Evolutionary conservation across 1,284 basidiomycete genomes (phyloP).

Genomic region (Rhodotorula glutinis): DNA sequence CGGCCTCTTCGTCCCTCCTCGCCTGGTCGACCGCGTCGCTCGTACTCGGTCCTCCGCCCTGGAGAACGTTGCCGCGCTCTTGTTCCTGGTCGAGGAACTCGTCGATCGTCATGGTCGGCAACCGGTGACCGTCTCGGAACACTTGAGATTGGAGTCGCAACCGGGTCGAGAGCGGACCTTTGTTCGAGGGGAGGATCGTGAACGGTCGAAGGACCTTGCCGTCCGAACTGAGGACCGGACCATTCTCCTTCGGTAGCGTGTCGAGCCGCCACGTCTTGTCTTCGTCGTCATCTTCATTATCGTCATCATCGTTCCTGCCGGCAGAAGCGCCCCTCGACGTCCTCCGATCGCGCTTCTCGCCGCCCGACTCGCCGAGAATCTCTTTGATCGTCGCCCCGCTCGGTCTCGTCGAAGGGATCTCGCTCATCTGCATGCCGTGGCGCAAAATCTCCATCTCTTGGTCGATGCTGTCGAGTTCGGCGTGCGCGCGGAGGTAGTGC

Average conservation of each 20-base stretch:
- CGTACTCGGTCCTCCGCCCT: conserved; percentile 42
- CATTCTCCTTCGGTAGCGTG: conserved; percentile 49
- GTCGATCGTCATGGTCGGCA: conserved; percentile 95
- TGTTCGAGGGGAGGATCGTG: conserved; percentile 74
- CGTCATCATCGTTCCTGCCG: conserved; percentile 44
- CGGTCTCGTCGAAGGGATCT: conserved; percentile 34
- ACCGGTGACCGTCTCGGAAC: conserved; percentile 76
- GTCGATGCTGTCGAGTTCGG: conserved; percentile 64
- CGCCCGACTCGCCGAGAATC: neutral
- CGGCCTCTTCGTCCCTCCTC: conserved; percentile 31
- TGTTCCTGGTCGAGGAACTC: conserved; percentile 88
- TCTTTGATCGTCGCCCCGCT: neutral
- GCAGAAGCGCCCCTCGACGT: conserved; percentile 6
- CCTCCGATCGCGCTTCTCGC: conserved; percentile 28
- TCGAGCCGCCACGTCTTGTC: conserved; percentile 78
- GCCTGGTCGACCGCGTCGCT: conserved; percentile 39
- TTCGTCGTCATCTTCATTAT: conserved; percentile 38
- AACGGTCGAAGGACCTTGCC: conserved; percentile 77
- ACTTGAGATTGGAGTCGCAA: conserved; percentile 71
- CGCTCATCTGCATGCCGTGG: conserved; percentile 51
- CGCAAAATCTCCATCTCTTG: conserved; percentile 72
- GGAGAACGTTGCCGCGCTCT: conserved; percentile 41
- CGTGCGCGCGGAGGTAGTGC: conserved; percentile 65
- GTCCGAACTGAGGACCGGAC: conserved; percentile 66
- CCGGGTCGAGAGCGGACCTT: conserved; percentile 52